Conservation (phyloP, 768 basidiomycete genomes). For the Pisolithus albus region DNA sequence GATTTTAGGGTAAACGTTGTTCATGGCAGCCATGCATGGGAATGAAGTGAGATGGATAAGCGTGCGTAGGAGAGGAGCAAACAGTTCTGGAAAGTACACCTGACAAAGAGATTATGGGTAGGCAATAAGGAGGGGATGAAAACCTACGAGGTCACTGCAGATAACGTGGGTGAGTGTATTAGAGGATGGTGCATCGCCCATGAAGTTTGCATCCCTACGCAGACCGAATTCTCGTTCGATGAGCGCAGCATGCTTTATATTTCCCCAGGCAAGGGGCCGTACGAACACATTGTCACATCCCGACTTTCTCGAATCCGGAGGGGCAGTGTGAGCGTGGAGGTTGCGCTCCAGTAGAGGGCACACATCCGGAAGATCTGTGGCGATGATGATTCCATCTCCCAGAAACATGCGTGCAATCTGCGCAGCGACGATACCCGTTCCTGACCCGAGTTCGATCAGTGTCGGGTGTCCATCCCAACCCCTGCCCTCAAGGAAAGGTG, state of each 20-base stretch:
- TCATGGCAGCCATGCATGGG: conserved; percentile 25
- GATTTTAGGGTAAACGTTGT: conserved; percentile 28
- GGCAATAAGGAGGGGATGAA: not conserved
- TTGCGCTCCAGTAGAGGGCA: conserved; percentile 43
- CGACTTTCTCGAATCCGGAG: conserved; percentile 1
- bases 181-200: not conserved
- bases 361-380: conserved; percentile 78
- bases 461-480: not conserved
- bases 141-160: conserved; percentile 77
- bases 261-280: conserved; percentile 68
- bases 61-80: conserved; percentile 69
- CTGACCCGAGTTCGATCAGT: conserved; percentile 73
- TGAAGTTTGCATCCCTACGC: conserved; percentile 2
- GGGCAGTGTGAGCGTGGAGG: conserved; percentile 9
- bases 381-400: conserved; percentile 30
- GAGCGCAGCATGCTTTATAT: conserved; percentile 32
- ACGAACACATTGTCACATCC: conserved; percentile 30
- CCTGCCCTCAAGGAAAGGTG: conserved; percentile 35
- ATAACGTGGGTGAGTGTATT: conserved; percentile 54
- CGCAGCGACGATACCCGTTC: conserved; percentile 57
- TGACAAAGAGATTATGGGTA: conserved; percentile 22
- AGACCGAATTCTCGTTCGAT: conserved; percentile 35
- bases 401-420: conserved; percentile 31
- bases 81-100: conserved; percentile 83
- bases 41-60: conserved; percentile 65